Evolutionary conservation across 768 basidiomycete species (phyloP), one percentile per base, ranked within the genome.

Genomic region (Trametes punicea): DNA sequence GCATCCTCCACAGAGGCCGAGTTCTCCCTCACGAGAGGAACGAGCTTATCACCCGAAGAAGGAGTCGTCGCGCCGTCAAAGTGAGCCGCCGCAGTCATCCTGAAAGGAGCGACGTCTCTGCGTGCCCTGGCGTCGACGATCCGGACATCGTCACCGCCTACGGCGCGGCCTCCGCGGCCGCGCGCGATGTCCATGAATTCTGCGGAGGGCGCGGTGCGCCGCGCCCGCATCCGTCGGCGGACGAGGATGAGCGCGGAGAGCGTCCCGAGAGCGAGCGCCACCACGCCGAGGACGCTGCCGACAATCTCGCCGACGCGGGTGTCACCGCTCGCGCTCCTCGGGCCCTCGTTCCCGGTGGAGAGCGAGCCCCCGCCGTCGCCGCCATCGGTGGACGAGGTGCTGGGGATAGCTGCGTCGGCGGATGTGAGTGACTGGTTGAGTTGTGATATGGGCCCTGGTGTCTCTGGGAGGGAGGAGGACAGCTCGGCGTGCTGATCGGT

Each of bases 151-250:
- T n/a, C n/a, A n/a, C n/a, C n/a, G n/a, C n/a, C n/a, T n/a, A 10
- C 15, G 13, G 34, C 34, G 7, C 15, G 13, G 34, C 13, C 15
- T 6, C 25, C 25, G 1, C 42, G 23, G 25, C n/a, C 8, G 42
- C 62, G 58, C n/a, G 51, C 55, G 15, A 46, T 38, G 31, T 45
- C 26, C 60, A 61, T 59, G 65, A 85, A 86, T 60, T 84, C 83
- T 11, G 82, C 74, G 13, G 84, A 84, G 3, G 86, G 85, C 1
- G 82, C 74, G 18, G 70, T 74, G 48, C 71, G 76, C 26, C 57
- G 67, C 25, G 65, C 72, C 39, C 72, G 73, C n/a, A 55, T 57
- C n/a, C 77, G 77, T 15, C 74, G 71, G 34, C 77, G 78, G 45
- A 80, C 36, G 46, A 83, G 56, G 18, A 72, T 26, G 34, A 67